Percentiles rank a stretch among this genome's conserved stretches.
These are phyloP conservation scores for Hymenoscyphus fructigenus DNA, from an alignment of 2,329 filamentous ascomycete genomes.

Conservation along the genomic window DNA sequence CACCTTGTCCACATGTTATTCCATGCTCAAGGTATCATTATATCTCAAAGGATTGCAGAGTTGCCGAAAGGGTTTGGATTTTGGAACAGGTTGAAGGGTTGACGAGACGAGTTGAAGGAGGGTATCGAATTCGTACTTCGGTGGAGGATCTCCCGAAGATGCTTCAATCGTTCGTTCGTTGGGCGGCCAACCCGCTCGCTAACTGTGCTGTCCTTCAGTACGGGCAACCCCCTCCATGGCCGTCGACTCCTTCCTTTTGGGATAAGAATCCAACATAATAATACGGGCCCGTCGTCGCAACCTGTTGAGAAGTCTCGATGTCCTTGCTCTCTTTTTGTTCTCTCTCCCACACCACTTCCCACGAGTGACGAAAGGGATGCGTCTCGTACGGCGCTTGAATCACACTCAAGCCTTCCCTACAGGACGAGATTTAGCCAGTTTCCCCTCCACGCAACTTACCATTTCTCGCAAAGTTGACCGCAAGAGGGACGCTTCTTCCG, in stretches of 20 bases:
- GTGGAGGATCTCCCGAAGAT: neutral
- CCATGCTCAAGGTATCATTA: neutral
- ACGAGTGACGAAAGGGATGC: neutral
- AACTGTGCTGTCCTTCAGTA: neutral
- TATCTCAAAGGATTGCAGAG: neutral
- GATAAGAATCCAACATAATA: slow-evolving; percentile 3
- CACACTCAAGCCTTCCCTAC: neutral
- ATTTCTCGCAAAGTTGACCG: neutral
- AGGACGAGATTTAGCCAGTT: neutral
- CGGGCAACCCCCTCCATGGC: neutral
- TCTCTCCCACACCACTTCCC: neutral
- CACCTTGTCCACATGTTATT: neutral
- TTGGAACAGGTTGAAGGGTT: neutral
- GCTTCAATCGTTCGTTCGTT: neutral
- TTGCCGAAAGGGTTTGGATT: neutral
- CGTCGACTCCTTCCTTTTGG: neutral
- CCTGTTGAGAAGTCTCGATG: neutral
- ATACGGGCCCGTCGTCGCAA: neutral
- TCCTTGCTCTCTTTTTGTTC: neutral
- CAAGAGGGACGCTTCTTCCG: neutral
- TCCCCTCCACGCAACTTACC: neutral
- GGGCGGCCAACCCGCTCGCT: neutral
- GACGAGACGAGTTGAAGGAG: neutral
- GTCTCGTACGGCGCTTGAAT: neutral
- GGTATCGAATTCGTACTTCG: neutral